These are phyloP conservation scores for Rutidosis leptorrhynchoides DNA, from an alignment of 129 eudicot species.

Conservation along the genomic window DNA sequence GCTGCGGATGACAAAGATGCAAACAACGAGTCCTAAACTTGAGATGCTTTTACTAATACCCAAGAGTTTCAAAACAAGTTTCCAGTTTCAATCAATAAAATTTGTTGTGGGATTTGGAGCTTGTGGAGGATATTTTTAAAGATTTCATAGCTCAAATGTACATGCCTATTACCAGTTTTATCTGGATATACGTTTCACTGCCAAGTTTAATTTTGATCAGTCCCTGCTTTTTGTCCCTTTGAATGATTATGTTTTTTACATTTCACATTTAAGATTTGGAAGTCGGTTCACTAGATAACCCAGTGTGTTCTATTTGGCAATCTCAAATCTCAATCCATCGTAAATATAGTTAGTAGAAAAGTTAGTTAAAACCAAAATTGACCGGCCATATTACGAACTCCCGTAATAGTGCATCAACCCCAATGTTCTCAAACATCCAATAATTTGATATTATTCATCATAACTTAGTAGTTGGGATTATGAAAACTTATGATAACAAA, in stretches of 20 bases:
- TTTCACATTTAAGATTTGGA: neutral
- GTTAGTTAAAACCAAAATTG: too few species aligned
- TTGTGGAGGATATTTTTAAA: neutral
- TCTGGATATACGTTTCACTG: neutral
- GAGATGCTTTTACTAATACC: neutral
- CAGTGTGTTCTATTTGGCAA: too few species aligned
- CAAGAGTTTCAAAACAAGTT: neutral
- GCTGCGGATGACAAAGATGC: slow-evolving; percentile 25
- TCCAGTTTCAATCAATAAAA: slow-evolving; percentile 1
- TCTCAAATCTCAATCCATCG: too few species aligned
- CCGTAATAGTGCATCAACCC: too few species aligned
- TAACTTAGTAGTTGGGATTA: too few species aligned
- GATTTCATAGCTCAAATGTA: neutral
- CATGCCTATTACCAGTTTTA: neutral
- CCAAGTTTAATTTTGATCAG: neutral
- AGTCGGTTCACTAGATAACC: too few species aligned
- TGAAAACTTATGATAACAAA: too few species aligned
- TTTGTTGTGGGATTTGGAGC: neutral
- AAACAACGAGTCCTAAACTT: slow-evolving; percentile 9
- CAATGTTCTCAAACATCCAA: too few species aligned
- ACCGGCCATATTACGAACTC: too few species aligned
- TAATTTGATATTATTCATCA: too few species aligned
- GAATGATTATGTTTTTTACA: neutral
- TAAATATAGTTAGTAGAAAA: too few species aligned
- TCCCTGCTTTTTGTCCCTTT: neutral